Conservation (phyloP, 106 monocot genomes). For the Phalaenopsis equestris region DNA sequence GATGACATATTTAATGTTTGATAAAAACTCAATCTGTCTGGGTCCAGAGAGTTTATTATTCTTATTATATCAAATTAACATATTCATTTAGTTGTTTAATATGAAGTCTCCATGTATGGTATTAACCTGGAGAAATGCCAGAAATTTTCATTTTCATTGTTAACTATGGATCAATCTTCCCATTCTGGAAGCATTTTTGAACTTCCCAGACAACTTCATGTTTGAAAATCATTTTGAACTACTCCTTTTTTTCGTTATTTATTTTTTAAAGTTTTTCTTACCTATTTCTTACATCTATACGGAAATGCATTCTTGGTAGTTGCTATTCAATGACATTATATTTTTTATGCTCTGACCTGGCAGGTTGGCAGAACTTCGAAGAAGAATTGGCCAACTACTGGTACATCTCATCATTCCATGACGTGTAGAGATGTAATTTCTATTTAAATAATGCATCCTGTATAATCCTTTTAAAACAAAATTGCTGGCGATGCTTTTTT, state of each 20-base stretch:
- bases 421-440: neutral
- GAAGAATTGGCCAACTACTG: constrained; percentile 5
- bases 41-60: neutral
- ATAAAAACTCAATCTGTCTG: neutral
- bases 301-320: neutral
- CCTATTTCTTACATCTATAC: neutral
- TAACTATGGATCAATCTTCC: neutral
- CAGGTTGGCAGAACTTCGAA: neutral
- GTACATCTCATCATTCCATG: neutral
- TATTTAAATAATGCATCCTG: constrained; percentile 1
- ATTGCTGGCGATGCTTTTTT: neutral
- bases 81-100: neutral
- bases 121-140: neutral
- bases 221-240: neutral
- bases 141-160: neutral
- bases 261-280: neutral
- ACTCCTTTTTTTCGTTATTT: neutral
- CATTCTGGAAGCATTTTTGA: neutral
- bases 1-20: neutral
- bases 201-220: neutral
- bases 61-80: neutral
- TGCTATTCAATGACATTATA: neutral
- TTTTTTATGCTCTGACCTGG: neutral
- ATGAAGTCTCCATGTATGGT: neutral
- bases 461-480: neutral